These are phyloP conservation scores for Monilinia fructicola DNA, from an alignment of 2,329 filamentous ascomycete species.

Conservation along the genomic window DNA sequence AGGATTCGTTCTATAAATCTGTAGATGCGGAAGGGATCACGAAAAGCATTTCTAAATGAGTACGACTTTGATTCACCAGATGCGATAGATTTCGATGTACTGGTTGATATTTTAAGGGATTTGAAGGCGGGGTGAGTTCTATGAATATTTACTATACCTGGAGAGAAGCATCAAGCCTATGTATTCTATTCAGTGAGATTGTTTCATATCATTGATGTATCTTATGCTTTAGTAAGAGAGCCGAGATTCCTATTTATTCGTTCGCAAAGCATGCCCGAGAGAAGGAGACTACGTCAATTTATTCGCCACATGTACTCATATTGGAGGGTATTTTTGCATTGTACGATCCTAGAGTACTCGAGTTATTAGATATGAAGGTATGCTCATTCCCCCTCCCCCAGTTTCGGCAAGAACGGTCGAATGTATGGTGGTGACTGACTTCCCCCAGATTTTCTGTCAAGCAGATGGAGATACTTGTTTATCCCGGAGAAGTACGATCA, in stretches of 20 bases:
- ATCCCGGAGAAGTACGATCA: slow-evolving; percentile 73
- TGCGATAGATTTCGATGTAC: slow-evolving; percentile 89
- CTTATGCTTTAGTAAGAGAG: slow-evolving; percentile 63
- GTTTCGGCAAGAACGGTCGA: background rate
- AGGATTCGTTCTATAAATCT: slow-evolving; percentile 98
- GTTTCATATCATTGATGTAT: slow-evolving; percentile 14
- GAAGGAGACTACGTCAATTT: slow-evolving; percentile 79
- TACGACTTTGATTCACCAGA: slow-evolving; percentile 95
- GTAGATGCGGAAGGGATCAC: slow-evolving; percentile 75
- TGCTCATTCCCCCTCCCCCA: slow-evolving; percentile 30
- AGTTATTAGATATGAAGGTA: slow-evolving; percentile 88
- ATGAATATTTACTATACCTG: background rate
- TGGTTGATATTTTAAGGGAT: slow-evolving; percentile 76
- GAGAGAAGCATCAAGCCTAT: background rate
- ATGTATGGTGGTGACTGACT: slow-evolving; percentile 8
- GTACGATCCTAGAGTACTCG: slow-evolving; percentile 80
- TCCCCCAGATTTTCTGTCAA: slow-evolving; percentile 80
- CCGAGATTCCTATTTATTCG: slow-evolving; percentile 92
- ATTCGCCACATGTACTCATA: slow-evolving; percentile 93
- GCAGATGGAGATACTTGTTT: slow-evolving; percentile 93
- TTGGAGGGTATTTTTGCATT: slow-evolving; percentile 95
- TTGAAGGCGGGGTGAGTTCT: slow-evolving; percentile 82
- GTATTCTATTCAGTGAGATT: background rate
- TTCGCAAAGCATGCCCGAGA: slow-evolving; percentile 87
- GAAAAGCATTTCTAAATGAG: slow-evolving; percentile 81